Percentiles rank a stretch among this genome's conserved stretches.
Conservation (phyloP, 768 basidiomycete species). For the Leccinum rimulosum region DNA sequence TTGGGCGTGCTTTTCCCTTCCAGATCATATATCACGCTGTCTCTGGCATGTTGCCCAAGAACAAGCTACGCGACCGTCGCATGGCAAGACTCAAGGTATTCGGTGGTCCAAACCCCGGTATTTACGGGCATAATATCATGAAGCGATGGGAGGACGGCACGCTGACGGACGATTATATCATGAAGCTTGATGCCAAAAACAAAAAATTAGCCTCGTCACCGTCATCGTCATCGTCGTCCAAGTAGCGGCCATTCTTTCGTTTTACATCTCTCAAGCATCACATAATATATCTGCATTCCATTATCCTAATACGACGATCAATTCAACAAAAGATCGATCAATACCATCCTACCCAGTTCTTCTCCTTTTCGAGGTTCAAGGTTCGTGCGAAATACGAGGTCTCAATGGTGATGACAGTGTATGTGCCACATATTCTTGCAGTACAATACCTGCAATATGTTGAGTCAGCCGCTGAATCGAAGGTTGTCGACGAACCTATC, state of each 20-base stretch:
- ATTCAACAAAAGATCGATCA: background rate
- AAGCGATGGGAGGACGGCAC: slow-evolving; percentile 85
- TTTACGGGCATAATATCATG: slow-evolving; percentile 72
- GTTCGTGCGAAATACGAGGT: background rate
- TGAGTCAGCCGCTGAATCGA: background rate
- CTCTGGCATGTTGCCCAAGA: slow-evolving; percentile 98
- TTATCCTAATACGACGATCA: background rate
- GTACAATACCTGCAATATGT: slow-evolving; percentile 52
- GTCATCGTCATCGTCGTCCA: slow-evolving; percentile 1
- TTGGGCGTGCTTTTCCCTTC: background rate
- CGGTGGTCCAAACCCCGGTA: slow-evolving; percentile 73
- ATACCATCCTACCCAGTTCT: slow-evolving; percentile 2
- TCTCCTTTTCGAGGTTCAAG: slow-evolving; percentile 6
- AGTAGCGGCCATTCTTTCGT: slow-evolving; percentile 11
- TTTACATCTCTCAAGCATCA: background rate
- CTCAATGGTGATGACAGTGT: slow-evolving; percentile 13
- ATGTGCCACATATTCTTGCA: slow-evolving; percentile 62
- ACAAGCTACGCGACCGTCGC: slow-evolving; percentile 87
- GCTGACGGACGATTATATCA: slow-evolving; percentile 41
- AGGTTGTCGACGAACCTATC: slow-evolving; percentile 46
- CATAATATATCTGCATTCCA: slow-evolving; percentile 9
- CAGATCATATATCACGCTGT: slow-evolving; percentile 96
- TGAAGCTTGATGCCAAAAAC: slow-evolving; percentile 26
- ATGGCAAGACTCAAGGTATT: slow-evolving; percentile 89
- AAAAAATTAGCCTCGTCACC: slow-evolving; percentile 1